Evolutionary conservation across 1,139 yeast genomes (phyloP).

Genomic region (Debaryomyces fabryi): DNA sequence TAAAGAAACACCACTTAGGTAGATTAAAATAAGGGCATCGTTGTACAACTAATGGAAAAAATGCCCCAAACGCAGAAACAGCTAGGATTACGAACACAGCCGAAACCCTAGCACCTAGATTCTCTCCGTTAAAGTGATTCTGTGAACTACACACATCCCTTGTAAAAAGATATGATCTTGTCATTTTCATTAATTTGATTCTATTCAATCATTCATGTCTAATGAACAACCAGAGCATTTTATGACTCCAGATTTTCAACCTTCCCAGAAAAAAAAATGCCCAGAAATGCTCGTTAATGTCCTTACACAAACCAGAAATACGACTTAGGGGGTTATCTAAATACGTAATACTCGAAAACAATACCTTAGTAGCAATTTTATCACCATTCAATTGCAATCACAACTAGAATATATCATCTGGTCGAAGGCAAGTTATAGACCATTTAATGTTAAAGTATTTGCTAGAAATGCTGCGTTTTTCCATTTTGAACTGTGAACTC

Average conservation of each 20-base stretch:
- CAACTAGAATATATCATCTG: background rate
- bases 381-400: background rate
- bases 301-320: background rate
- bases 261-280: background rate
- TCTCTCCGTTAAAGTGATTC: slow-evolving; percentile 11
- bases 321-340: background rate
- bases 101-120: slow-evolving; percentile 16
- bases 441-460: background rate
- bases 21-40: slow-evolving; percentile 11
- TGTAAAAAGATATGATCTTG: background rate
- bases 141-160: slow-evolving; percentile 8
- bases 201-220: background rate
- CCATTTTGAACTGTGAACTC: background rate
- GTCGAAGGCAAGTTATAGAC: background rate
- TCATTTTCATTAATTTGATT: background rate
- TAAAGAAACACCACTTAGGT: slow-evolving; percentile 15
- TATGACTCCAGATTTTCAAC: background rate
- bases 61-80: slow-evolving; percentile 15
- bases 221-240: background rate
- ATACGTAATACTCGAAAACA: background rate
- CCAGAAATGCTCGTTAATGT: background rate
- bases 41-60: slow-evolving; percentile 15
- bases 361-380: background rate
- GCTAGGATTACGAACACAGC: slow-evolving; percentile 17
- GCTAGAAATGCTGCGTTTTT: slow-evolving; percentile 1